A percentile compares a stretch with the other conserved stretches of the same genome.
phyloP scores from a whole-genome alignment of 495 filamentous ascomycete species.

The Chaetomium cochliodes region DNA sequence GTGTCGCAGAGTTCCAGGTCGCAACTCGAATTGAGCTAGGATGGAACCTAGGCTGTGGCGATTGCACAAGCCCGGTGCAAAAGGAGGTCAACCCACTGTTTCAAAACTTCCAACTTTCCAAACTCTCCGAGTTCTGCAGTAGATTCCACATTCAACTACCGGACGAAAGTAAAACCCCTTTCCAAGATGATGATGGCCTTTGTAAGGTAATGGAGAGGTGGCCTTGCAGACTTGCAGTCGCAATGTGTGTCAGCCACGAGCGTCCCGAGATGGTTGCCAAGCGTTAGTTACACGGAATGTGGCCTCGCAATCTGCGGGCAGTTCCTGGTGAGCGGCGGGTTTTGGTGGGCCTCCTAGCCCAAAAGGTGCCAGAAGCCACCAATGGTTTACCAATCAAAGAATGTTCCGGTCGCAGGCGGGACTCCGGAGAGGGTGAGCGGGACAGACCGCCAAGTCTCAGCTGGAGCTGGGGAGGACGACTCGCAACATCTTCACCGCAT shows the following conservation, averaged over 20 bases:
- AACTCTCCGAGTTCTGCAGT: not conserved
- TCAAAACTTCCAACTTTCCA: not conserved
- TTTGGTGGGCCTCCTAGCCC: not conserved
- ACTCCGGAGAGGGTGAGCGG: too few relatives aligned
- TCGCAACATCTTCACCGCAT: too few relatives aligned
- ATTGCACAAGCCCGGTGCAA: not conserved
- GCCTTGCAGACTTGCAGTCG: too few relatives aligned
- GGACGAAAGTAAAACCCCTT: not conserved
- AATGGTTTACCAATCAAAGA: not conserved
- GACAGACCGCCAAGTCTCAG: not conserved
- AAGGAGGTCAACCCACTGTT: not conserved
- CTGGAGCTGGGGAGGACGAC: not conserved
- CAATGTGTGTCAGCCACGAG: not conserved
- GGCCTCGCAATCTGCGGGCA: not conserved
- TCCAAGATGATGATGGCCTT: not conserved
- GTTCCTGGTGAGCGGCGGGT: not conserved
- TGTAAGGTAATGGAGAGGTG: conserved; percentile 19
- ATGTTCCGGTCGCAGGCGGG: not conserved
- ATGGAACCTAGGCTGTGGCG: not conserved
- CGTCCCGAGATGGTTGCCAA: conserved; percentile 4
- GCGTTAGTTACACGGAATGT: conserved; percentile 5
- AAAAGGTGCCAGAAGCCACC: conserved; percentile 1
- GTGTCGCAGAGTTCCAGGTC: conserved; percentile 2
- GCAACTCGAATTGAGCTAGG: not conserved
- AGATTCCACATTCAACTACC: not conserved